Evolutionary conservation across 1,284 basidiomycete genomes (phyloP).

Genomic region (Tetrapyrgos nigripes): DNA sequence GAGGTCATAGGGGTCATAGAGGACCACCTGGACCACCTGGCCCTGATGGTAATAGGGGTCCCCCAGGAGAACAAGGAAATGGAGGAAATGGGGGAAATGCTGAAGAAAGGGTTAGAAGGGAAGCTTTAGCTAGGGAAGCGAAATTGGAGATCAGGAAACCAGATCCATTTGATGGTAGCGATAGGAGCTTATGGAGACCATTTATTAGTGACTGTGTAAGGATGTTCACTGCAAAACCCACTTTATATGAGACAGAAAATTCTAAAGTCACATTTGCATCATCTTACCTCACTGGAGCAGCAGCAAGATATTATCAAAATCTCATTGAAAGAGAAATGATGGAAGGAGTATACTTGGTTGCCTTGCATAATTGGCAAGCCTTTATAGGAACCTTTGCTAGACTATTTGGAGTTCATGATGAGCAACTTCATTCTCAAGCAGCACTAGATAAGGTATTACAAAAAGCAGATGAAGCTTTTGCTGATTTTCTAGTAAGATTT

Average conservation of each 20-base stretch:
- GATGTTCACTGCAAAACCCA: conserved; percentile 3
- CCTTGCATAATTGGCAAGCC: not conserved
- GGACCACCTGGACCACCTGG: too few species aligned
- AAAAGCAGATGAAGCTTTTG: not conserved
- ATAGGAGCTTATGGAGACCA: not conserved
- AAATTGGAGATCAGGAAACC: conserved; percentile 9
- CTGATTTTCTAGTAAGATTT: not conserved
- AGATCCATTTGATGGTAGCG: conserved; percentile 2
- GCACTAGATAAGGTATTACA: too few species aligned
- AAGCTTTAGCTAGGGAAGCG: not conserved
- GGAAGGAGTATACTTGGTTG: not conserved
- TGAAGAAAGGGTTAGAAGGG: not conserved
- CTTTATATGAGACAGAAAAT: not conserved
- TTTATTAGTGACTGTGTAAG: not conserved
- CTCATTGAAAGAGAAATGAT: not conserved
- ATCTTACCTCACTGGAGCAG: conserved; percentile 2
- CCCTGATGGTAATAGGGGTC: too few species aligned
- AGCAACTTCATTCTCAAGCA: not conserved
- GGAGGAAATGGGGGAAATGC: too few species aligned
- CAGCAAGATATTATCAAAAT: not conserved
- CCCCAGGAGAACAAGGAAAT: too few species aligned
- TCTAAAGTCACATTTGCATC: not conserved
- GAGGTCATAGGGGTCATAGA: too few species aligned
- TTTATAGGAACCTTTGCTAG: not conserved
- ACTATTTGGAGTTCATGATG: not conserved